Conservation (phyloP, 2,329 filamentous ascomycete species). For the Leptographium procerum region DNA sequence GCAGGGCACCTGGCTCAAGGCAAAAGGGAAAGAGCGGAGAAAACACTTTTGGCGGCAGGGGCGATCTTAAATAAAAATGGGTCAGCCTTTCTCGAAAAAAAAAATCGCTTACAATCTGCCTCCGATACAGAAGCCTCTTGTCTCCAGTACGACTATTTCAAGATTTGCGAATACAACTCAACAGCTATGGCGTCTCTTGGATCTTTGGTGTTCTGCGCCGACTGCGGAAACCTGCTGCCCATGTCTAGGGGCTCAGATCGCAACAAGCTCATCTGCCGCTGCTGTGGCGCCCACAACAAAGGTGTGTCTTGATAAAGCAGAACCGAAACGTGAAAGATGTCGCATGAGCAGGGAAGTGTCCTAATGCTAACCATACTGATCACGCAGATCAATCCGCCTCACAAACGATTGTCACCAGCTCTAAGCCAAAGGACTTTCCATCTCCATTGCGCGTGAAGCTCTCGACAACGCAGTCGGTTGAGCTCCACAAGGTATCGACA, state of each 20-base stretch:
- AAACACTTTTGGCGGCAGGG: neutral
- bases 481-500: slow-evolving; percentile 64
- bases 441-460: slow-evolving; percentile 78
- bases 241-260: slow-evolving; percentile 66
- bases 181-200: slow-evolving; percentile 71
- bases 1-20: neutral
- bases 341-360: neutral
- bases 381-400: slow-evolving; percentile 51
- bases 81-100: slow-evolving; percentile 4
- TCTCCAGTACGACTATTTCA: neutral
- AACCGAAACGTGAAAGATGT: no score
- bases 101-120: no score
- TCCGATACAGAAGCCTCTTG: neutral
- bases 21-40: neutral
- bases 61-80: neutral
- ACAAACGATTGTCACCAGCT: slow-evolving; percentile 67
- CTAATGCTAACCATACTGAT: neutral
- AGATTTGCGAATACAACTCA: neutral
- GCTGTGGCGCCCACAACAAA: slow-evolving; percentile 76
- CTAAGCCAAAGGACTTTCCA: slow-evolving; percentile 84
- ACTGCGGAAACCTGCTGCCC: slow-evolving; percentile 84
- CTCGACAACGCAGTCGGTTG: slow-evolving; percentile 75
- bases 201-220: slow-evolving; percentile 82
- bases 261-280: slow-evolving; percentile 68
- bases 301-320: slow-evolving; percentile 47